Conservation (phyloP, 306 rosid species). For the Casuarina cunninghamiana region DNA sequence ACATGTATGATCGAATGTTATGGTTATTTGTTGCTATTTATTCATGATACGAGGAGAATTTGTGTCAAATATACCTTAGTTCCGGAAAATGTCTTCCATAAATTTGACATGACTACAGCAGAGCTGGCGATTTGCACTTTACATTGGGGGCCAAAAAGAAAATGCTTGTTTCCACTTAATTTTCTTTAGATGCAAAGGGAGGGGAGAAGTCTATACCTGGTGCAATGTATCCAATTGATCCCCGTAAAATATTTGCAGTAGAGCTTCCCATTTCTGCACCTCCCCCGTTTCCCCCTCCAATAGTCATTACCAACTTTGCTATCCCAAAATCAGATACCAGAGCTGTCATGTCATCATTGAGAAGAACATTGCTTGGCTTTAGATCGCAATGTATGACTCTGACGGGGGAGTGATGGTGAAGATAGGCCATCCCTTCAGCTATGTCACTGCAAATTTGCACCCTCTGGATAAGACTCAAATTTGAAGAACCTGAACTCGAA, state of each 20-base stretch:
- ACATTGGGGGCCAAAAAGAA: no score
- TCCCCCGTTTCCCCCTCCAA: constrained; percentile 46
- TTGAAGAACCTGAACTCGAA: constrained; percentile 43
- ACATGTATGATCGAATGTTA: no score
- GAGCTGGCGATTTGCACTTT: no score
- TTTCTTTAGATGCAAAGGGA: no score
- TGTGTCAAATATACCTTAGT: no score
- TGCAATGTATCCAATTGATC: constrained; percentile 72
- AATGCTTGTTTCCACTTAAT: no score
- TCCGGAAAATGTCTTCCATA: no score
- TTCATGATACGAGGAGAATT: no score
- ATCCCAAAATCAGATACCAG: constrained; percentile 75
- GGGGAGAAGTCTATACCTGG: constrained; percentile 46
- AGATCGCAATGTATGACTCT: constrained; percentile 75
- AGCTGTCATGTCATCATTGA: constrained; percentile 75
- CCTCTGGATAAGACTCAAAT: constrained; percentile 59
- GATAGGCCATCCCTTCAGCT: constrained; percentile 83
- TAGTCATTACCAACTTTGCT: constrained; percentile 52
- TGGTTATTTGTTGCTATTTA: no score
- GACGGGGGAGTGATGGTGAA: constrained; percentile 74
- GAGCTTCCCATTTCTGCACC: constrained; percentile 59
- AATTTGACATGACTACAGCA: no score
- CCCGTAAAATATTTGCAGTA: constrained; percentile 51
- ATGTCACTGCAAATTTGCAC: constrained; percentile 72
- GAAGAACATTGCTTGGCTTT: constrained; percentile 70